These are phyloP conservation scores for Hypoxylon sp. DNA, from an alignment of 2,329 filamentous ascomycete species.

Conservation along the genomic window DNA sequence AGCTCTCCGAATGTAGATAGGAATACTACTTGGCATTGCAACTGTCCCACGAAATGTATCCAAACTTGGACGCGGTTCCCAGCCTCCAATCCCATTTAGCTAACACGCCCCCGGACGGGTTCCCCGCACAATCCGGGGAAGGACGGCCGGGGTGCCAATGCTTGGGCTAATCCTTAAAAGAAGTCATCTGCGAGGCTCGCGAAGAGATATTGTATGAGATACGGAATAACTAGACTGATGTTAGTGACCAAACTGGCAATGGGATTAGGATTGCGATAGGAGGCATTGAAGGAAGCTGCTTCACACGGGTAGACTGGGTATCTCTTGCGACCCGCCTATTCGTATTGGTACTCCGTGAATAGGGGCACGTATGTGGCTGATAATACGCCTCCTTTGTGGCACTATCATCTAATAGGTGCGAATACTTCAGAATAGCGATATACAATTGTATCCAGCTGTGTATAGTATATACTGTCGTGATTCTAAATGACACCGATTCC, in stretches of 20 bases:
- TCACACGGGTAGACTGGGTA: neutral
- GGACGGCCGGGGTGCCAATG: constrained; percentile 12
- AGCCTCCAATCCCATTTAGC: constrained; percentile 5
- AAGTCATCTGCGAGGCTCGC: neutral
- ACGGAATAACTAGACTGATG: neutral
- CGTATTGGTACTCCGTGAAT: neutral
- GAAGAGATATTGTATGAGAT: neutral
- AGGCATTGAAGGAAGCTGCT: neutral
- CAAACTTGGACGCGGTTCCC: neutral
- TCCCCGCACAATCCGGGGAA: constrained; percentile 28
- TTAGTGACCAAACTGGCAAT: neutral
- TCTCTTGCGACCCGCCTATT: neutral
- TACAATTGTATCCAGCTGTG: neutral
- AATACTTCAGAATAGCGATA: neutral
- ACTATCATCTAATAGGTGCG: neutral
- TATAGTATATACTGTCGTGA: neutral
- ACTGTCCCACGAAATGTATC: neutral
- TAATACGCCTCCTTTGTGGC: neutral
- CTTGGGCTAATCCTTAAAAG: constrained; percentile 14
- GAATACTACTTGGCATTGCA: constrained; percentile 16
- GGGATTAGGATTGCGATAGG: neutral
- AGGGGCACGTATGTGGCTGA: neutral
- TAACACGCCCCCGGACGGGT: constrained; percentile 4
- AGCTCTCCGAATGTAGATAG: constrained; percentile 6
- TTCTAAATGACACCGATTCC: neutral